Evolutionary conservation across 495 filamentous ascomycete genomes (phyloP).

Genomic region (Penicillium mononematosum): DNA sequence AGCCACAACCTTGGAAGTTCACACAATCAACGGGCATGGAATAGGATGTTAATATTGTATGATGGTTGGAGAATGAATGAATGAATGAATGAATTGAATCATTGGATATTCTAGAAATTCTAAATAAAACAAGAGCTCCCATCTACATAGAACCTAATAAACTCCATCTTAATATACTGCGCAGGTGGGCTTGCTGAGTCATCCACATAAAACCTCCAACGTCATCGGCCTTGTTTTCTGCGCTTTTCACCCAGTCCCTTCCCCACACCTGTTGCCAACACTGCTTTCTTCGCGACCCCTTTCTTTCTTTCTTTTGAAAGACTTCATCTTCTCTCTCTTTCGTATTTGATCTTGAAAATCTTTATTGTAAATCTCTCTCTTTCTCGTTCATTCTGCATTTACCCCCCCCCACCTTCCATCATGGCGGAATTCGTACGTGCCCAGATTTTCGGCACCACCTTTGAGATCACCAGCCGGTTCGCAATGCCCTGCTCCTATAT

Average conservation of each 20-base stretch:
- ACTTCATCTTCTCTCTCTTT: slow-evolving; percentile 3
- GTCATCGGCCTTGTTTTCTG: slow-evolving; percentile 43
- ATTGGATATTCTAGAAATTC: neutral
- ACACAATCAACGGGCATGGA: neutral
- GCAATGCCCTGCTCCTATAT: slow-evolving; percentile 20
- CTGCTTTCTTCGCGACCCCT: slow-evolving; percentile 21
- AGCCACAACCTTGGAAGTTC: slow-evolving; percentile 5
- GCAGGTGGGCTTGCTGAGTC: slow-evolving; percentile 17
- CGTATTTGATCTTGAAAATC: slow-evolving; percentile 3
- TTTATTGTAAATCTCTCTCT: slow-evolving; percentile 6
- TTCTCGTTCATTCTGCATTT: neutral
- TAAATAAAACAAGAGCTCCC: neutral
- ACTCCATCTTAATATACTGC: neutral
- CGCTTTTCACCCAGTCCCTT: slow-evolving; percentile 34
- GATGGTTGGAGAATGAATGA: too few relatives aligned
- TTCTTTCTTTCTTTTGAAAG: slow-evolving; percentile 10
- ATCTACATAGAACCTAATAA: neutral
- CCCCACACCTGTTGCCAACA: slow-evolving; percentile 36
- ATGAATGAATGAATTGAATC: too few relatives aligned
- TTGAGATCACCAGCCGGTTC: slow-evolving; percentile 98
- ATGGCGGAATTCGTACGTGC: slow-evolving; percentile 99
- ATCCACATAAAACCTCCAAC: slow-evolving; percentile 32
- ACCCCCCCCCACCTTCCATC: slow-evolving; percentile 13
- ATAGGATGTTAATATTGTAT: neutral
- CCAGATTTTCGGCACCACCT: slow-evolving; percentile 99